phyloP scores from a whole-genome alignment of 345 rosid genomes.

The Boechera retrofracta region DNA sequence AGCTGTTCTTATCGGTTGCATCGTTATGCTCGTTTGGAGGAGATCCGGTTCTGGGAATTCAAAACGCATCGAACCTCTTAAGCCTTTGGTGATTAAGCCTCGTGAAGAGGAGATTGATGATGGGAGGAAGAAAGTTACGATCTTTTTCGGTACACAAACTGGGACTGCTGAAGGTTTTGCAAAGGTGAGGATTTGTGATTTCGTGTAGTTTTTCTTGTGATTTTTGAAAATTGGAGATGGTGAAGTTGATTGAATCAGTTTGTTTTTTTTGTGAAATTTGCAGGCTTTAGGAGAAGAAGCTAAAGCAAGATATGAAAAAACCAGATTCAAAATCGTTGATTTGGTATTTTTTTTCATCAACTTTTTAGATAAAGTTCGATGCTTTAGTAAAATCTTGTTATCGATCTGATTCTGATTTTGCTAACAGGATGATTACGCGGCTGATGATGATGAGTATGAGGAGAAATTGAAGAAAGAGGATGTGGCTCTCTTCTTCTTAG shows the following conservation, averaged over 20 bases:
- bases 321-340: conserved; percentile 78
- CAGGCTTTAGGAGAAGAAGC: conserved; percentile 86
- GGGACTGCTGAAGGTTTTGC: conserved; percentile 99
- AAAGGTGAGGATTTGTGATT: conserved; percentile 53
- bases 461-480: conserved; percentile 88
- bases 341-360: conserved; percentile 55
- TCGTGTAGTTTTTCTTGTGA: not conserved
- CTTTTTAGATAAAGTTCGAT: conserved; percentile 1
- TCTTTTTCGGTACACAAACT: conserved; percentile 94
- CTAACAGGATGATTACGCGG: conserved; percentile 90
- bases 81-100: conserved; percentile 62
- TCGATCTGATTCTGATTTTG: not conserved
- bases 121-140: conserved; percentile 72
- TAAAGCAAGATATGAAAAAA: conserved; percentile 81
- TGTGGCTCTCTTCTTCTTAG: conserved; percentile 82
- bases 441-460: conserved; percentile 91
- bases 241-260: conserved; percentile 11
- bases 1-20: conserved; percentile 88
- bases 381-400: conserved; percentile 21
- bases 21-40: conserved; percentile 75
- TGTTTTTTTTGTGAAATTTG: not conserved
- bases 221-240: not conserved
- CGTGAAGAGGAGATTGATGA: conserved; percentile 71
- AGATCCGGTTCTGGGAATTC: conserved; percentile 63
- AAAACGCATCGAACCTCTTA: conserved; percentile 54